Evolutionary conservation across 108 stramenopile genomes (phyloP).

Genomic region (Nitzschia inconspicua): DNA sequence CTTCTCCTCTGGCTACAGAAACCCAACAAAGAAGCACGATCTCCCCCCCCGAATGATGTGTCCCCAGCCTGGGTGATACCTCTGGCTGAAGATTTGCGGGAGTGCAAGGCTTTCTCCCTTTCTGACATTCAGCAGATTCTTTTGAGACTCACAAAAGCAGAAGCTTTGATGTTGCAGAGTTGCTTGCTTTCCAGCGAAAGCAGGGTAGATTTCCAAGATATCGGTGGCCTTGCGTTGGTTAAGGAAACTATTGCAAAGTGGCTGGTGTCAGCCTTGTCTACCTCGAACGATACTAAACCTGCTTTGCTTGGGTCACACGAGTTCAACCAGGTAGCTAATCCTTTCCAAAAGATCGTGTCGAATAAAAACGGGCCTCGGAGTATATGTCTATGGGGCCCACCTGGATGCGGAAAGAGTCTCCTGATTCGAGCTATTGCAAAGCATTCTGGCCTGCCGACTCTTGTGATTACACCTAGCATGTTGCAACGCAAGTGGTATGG

Average conservation of each 20-base stretch:
- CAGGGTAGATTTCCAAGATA: neutral
- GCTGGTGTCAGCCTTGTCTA: neutral
- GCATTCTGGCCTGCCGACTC: slow-evolving; percentile 76
- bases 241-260: neutral
- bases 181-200: slow-evolving; percentile 13
- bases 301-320: no score
- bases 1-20: slow-evolving; percentile 17
- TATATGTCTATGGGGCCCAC: slow-evolving; percentile 88
- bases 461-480: slow-evolving; percentile 87
- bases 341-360: slow-evolving; percentile 1
- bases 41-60: no score
- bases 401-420: slow-evolving; percentile 91
- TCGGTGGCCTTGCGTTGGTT: slow-evolving; percentile 11
- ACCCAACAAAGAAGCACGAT: neutral
- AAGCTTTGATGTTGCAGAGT: slow-evolving; percentile 16
- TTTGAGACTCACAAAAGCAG: slow-evolving; percentile 8
- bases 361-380: slow-evolving; percentile 30
- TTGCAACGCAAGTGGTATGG: slow-evolving; percentile 92
- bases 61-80: slow-evolving; percentile 8
- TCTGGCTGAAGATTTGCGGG: slow-evolving; percentile 12
- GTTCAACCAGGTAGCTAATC: neutral
- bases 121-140: slow-evolving; percentile 11
- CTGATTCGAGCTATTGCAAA: slow-evolving; percentile 80
- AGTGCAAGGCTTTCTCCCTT: neutral
- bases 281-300: neutral